Base-by-base conservation (phyloP, 1,284 basidiomycete genomes). In the Puccinia novopanici region DNA sequence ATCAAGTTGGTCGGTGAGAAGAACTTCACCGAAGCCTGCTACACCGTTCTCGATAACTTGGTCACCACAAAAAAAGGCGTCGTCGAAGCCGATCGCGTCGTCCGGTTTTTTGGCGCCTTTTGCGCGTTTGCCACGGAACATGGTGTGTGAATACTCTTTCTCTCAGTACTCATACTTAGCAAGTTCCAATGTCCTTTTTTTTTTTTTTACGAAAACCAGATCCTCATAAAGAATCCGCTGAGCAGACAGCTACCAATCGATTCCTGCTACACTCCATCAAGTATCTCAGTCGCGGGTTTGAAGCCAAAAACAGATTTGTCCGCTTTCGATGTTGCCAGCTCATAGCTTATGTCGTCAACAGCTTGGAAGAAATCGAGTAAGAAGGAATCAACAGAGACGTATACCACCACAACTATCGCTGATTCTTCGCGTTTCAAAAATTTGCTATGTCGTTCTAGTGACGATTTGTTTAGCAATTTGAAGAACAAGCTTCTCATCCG, bases 281-380 rank as follows among this genome's bases (percentile, higher is more conserved):
- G 15, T 89, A 90, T 67, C 87, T 97, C 3, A 87, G 97, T 77
- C 89, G 89, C 71, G 95, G 95, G 0, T 95, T 95, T 86, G 86
- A 89, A 15, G 92, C 95, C 3, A 98, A 96, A 86, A 92, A 95
- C 88, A 98, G 96, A 88, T 89, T 90, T 76, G 91, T 93, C 34
- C 89, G 95, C 15, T 94, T 91, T 84, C 90, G 95, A 24, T 91
- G 91, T 81, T 89, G 93, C 0, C 91, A 93, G 81, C 87, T 92
- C 52, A 89, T 93, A n/a, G 91, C 91, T 0, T 91, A 93, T 83
- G 91, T 94, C 87, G 91, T 95, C 71, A 89, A 90, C 4, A 90
- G 91, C 81, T 87, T 95, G 0, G 92, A 92, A 13, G 92, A 93
- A 87, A 89, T 95, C 61, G 93, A 95, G 93, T 92, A 85, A 83